These are phyloP conservation scores for Gymnopus androsaceus DNA, from an alignment of 1,284 basidiomycete species.

Conservation along the genomic window DNA sequence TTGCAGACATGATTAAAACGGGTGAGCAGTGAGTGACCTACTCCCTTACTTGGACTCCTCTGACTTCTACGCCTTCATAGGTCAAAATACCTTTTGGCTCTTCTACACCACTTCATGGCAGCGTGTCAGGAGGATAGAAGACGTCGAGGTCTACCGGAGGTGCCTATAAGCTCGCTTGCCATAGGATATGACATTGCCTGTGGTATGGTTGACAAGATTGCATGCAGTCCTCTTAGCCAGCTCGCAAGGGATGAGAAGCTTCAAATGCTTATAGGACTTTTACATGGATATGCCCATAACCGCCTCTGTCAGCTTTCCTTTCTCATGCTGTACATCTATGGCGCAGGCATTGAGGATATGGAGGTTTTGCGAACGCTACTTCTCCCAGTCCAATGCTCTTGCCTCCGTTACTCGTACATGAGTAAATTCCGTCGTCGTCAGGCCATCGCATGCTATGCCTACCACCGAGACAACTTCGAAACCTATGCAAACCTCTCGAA, in stretches of 20 bases:
- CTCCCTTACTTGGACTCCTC: not conserved
- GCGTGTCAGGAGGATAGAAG: no score
- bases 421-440: slow-evolving; percentile 5
- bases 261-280: not conserved
- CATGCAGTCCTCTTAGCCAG: not conserved
- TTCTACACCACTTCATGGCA: no score
- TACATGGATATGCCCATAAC: slow-evolving; percentile 5
- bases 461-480: slow-evolving; percentile 8
- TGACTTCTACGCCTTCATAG: no score
- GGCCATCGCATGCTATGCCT: slow-evolving; percentile 1
- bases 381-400: slow-evolving; percentile 1
- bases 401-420: slow-evolving; percentile 8
- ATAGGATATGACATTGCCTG: not conserved
- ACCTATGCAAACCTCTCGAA: slow-evolving; percentile 5
- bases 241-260: not conserved
- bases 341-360: slow-evolving; percentile 23
- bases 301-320: slow-evolving; percentile 2
- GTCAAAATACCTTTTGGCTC: no score
- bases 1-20: slow-evolving; percentile 1
- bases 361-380: slow-evolving; percentile 20
- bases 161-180: not conserved
- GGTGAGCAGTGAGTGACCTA: slow-evolving; percentile 6
- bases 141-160: not conserved
- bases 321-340: slow-evolving; percentile 14
- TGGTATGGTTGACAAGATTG: not conserved